Percentiles rank a stretch among this genome's conserved stretches.
These are phyloP conservation scores for Diplogelasinospora grovesii DNA, from an alignment of 495 filamentous ascomycete genomes.

Conservation along the genomic window DNA sequence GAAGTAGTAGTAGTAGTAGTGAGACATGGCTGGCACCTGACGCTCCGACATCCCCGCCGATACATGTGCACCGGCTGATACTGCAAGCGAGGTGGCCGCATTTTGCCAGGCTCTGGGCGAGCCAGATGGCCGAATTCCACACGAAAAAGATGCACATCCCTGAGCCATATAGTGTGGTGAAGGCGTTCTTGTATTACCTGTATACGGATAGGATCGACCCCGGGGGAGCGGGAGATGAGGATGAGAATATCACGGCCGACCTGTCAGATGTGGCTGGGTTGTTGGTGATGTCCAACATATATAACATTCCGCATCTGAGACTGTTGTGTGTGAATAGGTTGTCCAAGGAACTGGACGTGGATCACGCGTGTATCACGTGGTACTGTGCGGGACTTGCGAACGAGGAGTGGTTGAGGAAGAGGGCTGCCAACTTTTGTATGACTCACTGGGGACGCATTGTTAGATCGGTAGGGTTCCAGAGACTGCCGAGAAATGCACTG, in stretches of 20 bases:
- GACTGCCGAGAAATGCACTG: constrained; percentile 65
- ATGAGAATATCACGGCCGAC: constrained; percentile 53
- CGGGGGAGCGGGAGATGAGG: constrained; percentile 26
- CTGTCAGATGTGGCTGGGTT: constrained; percentile 88
- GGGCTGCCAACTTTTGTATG: constrained; percentile 82
- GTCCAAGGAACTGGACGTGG: constrained; percentile 81
- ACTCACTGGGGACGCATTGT: constrained; percentile 93
- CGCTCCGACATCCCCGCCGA: constrained; percentile 68
- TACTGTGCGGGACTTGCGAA: constrained; percentile 82
- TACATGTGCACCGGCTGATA: constrained; percentile 89
- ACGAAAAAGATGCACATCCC: constrained; percentile 96
- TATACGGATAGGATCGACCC: constrained; percentile 88
- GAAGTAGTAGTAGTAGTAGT: too few species aligned
- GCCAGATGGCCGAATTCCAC: constrained; percentile 96
- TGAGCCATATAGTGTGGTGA: constrained; percentile 89
- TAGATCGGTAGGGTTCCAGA: constrained; percentile 77
- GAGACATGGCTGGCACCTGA: constrained; percentile 57
- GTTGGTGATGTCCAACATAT: constrained; percentile 95
- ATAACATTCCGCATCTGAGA: constrained; percentile 88
- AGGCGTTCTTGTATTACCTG: constrained; percentile 89
- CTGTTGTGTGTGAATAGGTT: constrained; percentile 84
- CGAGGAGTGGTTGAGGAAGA: constrained; percentile 86
- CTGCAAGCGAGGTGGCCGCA: constrained; percentile 94
- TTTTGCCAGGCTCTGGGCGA: constrained; percentile 80
- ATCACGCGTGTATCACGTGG: constrained; percentile 93